These are phyloP conservation scores for Aspergillus piperis DNA, from an alignment of 2,329 filamentous ascomycete species.

Conservation along the genomic window DNA sequence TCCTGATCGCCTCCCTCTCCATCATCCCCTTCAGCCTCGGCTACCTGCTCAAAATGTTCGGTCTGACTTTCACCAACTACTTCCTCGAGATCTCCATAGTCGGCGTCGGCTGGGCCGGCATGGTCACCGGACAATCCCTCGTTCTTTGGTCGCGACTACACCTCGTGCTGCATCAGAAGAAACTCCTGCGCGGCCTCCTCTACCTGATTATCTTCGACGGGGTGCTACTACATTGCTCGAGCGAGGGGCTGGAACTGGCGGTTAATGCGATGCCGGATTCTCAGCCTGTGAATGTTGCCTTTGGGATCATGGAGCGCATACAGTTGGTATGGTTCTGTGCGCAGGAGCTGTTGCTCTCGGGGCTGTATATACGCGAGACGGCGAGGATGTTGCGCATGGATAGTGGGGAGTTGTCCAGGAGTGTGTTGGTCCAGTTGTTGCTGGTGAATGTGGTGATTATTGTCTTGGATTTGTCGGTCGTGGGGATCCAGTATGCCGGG, in stretches of 20 bases:
- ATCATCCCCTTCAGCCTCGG: constrained; percentile 49
- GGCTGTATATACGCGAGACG: constrained; percentile 55
- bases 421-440: constrained; percentile 46
- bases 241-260: constrained; percentile 45
- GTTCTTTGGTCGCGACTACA: constrained; percentile 54
- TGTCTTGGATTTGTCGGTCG: constrained; percentile 45
- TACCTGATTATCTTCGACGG: constrained; percentile 49
- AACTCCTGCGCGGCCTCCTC: constrained; percentile 40
- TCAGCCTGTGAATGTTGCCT: constrained; percentile 31
- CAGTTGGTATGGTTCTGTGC: constrained; percentile 58
- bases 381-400: constrained; percentile 51
- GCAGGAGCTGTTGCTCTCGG: constrained; percentile 56
- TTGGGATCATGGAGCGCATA: constrained; percentile 53
- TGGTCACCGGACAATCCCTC: constrained; percentile 52
- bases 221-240: constrained; percentile 45
- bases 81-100: constrained; percentile 42
- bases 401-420: constrained; percentile 40
- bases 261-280: constrained; percentile 31
- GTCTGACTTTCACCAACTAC: constrained; percentile 35
- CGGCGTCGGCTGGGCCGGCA: constrained; percentile 47
- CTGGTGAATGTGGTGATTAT: constrained; percentile 51
- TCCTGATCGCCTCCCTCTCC: constrained; percentile 45
- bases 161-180: constrained; percentile 43
- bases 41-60: constrained; percentile 49
- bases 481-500: constrained; percentile 45